Conservation (phyloP, 768 basidiomycete species). For the Neoboletus magnificus region DNA sequence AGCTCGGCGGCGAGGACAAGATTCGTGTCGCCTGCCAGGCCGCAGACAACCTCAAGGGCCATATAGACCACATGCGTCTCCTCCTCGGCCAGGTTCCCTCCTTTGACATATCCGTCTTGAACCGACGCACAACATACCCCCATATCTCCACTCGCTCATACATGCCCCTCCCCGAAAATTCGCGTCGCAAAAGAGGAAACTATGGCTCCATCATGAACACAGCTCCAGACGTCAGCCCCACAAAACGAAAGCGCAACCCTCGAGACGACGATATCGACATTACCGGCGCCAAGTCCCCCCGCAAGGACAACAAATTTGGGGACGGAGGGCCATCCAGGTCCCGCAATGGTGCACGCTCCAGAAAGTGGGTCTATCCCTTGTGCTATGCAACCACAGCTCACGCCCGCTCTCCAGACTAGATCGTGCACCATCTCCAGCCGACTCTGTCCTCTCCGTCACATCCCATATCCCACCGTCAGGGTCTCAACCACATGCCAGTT, state of each 20-base stretch:
- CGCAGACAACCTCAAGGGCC: conserved; percentile 77
- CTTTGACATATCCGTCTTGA: conserved; percentile 55
- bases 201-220: conserved; percentile 53
- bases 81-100: conserved; percentile 63
- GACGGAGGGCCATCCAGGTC: conserved; percentile 45
- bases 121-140: conserved; percentile 67
- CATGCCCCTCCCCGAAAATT: conserved; percentile 68
- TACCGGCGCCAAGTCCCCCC: conserved; percentile 51
- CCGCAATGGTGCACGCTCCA: conserved; percentile 52
- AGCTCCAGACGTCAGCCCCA: conserved; percentile 55
- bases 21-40: conserved; percentile 91
- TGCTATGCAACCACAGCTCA: background rate
- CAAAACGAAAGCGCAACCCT: conserved; percentile 56
- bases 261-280: conserved; percentile 66
- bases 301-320: conserved; percentile 49
- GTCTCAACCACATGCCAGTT: conserved; percentile 25
- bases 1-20: conserved; percentile 96
- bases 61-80: conserved; percentile 56
- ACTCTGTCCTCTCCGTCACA: conserved; percentile 69
- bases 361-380: conserved; percentile 48
- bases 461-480: conserved; percentile 52
- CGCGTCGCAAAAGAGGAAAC: conserved; percentile 56
- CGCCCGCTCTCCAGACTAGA: conserved; percentile 44
- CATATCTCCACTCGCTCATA: conserved; percentile 69
- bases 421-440: conserved; percentile 65